Evolutionary conservation across 441 rosid species (phyloP), one percentile per base, ranked within the genome.

Genomic region (Erysimum cheiri): DNA sequence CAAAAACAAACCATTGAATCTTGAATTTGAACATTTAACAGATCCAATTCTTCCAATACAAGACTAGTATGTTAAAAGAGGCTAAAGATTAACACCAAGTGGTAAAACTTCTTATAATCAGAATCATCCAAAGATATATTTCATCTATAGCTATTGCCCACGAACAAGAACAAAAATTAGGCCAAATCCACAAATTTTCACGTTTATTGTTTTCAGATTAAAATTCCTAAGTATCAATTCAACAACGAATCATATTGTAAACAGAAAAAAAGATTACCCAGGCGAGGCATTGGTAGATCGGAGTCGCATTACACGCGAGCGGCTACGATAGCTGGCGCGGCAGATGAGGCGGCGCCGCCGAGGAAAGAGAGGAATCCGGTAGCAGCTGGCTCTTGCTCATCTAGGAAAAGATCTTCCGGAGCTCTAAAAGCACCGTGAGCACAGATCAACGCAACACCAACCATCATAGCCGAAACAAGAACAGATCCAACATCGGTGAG

Each of bases 401-500:
- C 92, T 8, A 89, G 50, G 44, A 89, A 89, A 48, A 89, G 81
- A 69, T 89, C 96, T 64, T 89, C 96, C 0, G 93, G 93, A 36
- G 84, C 83, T 54, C 91, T 87, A 56, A 89, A 89, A 0, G 93
- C 89, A 11, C 93, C 96, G 5, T 87, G 91, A 0, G 84, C 81
- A 65, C 88, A 85, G 48, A 87, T 81, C 39, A 87, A 78, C 2
- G 89, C 96, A n/a, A 80, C 74, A 13, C 93, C 89, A 43, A 86
- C 47, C 91, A 87, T 77, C 54, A 80, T 32, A 24, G 91, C 87
- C 39, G 96, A 87, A 36, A 89, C 89, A 69, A 89, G 54, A 47
- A 89, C 79, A 54, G 93, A 89, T 49, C 96, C 96, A 7, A 89
- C 91, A 75, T 83, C 84, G 5, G 96, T 89, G 70, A 89, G 73